Base-by-base conservation (phyloP, 2,329 filamentous ascomycete species). In the Sclerotinia glacialis region DNA sequence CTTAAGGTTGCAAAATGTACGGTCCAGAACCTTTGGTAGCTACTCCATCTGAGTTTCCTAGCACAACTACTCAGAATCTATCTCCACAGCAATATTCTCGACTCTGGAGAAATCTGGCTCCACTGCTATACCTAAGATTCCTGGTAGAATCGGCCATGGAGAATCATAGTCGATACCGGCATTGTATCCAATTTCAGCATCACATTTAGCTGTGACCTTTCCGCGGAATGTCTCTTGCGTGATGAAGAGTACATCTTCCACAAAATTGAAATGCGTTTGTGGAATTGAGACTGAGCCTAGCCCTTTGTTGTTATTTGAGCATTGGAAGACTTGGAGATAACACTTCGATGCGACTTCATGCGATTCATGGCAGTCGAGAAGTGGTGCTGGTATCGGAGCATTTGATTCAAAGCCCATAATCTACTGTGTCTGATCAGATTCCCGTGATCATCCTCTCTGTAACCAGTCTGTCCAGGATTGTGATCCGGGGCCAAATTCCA, bases 231-330 rank as follows among this genome's bases (percentile, higher is more conserved):
- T 61, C 12, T 49, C 11, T 14, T 18, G 58, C 9, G 58, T 50
- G 28, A 61, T 50, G 16, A 66, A 66, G 3, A 68, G 40, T 21
- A 18, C 55, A 56, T 68, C 63, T 26, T 34, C 11, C 18, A 62
- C 12, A 18, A 55, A 50, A 37, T 66, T 50, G 18, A 66, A 66
- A 23, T 61, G 66, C 18, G 66, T 68, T 11, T 66, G 37, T 37
- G 66, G 54, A 26, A 66, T 34, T 18, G 66, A 55, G 23, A 28
- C 18, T 4, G 37, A 26, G 34, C 49, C 31, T 21, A 21, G n/a
- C 21, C n/a, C 40, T 37, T 8, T 8, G 14, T 37, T 28, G 2
- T 14, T n/a, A 18, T 7, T 12, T 31, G 14, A 23, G 18, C 50
- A 49, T 37, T 7, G 18, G 28, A 68, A 68, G 4, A 50, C 62